Conservation (phyloP, 2,329 filamentous ascomycete genomes). For the Exophiala xenobiotica region DNA sequence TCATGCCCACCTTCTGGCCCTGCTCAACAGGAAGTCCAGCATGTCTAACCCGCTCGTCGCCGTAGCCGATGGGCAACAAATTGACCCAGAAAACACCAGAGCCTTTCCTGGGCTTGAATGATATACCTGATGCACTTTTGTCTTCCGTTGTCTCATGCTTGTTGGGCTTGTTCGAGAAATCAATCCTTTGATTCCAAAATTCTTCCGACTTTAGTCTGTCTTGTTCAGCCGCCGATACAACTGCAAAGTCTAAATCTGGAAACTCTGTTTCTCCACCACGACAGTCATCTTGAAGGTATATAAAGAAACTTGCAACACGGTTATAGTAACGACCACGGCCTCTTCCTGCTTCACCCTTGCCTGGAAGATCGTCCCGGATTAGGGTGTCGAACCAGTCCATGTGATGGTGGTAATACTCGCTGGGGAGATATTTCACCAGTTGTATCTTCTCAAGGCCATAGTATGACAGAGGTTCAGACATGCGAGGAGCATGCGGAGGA, state of each 20-base stretch:
- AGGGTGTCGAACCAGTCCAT: constrained; percentile 9
- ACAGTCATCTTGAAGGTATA: constrained; percentile 56
- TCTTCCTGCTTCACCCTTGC: constrained; percentile 21
- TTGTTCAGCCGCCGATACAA: neutral
- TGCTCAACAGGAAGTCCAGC: constrained; percentile 57
- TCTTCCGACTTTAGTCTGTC: constrained; percentile 40
- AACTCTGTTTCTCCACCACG: constrained; percentile 63
- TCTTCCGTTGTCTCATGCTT: no score
- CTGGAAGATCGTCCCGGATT: neutral
- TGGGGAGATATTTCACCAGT: constrained; percentile 8
- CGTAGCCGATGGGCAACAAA: constrained; percentile 54
- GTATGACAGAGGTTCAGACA: constrained; percentile 1
- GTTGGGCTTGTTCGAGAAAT: constrained; percentile 43
- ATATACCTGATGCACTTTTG: constrained; percentile 44
- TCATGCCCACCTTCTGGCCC: constrained; percentile 61
- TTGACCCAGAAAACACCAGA: constrained; percentile 66
- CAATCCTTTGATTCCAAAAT: constrained; percentile 59
- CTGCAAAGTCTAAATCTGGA: constrained; percentile 43
- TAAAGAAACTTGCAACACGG: constrained; percentile 61
- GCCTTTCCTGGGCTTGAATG: constrained; percentile 57
- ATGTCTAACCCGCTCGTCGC: constrained; percentile 61
- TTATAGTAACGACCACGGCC: constrained; percentile 29
- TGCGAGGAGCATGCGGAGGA: neutral
- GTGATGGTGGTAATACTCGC: constrained; percentile 13
- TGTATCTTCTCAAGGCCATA: constrained; percentile 10